Conservation (phyloP, 2,329 filamentous ascomycete species). For the Boeremia lycopersici region DNA sequence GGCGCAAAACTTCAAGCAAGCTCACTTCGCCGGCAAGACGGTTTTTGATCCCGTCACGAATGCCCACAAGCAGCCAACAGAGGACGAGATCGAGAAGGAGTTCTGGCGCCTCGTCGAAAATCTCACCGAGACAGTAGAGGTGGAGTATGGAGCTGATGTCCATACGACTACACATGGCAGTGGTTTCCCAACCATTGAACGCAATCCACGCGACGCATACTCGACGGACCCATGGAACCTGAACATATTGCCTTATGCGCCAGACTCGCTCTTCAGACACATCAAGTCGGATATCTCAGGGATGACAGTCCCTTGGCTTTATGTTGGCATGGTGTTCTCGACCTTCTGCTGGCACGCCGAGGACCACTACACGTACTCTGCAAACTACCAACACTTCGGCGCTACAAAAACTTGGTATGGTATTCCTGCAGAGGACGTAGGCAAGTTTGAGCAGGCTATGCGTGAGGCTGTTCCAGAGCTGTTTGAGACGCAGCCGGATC, state of each 20-base stretch:
- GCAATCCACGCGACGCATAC: slow-evolving; percentile 84
- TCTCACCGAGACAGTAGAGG: slow-evolving; percentile 92
- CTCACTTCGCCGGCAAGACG: slow-evolving; percentile 90
- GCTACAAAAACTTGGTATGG: slow-evolving; percentile 99
- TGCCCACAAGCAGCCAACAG: slow-evolving; percentile 78
- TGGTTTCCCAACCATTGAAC: slow-evolving; percentile 93
- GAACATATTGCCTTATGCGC: slow-evolving; percentile 86
- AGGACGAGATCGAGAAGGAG: slow-evolving; percentile 94
- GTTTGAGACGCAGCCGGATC: slow-evolving; percentile 94
- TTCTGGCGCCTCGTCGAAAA: slow-evolving; percentile 97
- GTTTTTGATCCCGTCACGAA: slow-evolving; percentile 85
- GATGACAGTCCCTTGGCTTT: slow-evolving; percentile 99
- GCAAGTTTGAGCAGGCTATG: slow-evolving; percentile 96
- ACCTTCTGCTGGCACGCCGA: slow-evolving; percentile 99
- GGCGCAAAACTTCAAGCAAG: slow-evolving; percentile 91
- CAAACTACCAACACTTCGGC: slow-evolving; percentile 98
- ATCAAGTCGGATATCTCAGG: slow-evolving; percentile 98
- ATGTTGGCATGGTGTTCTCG: slow-evolving; percentile 99
- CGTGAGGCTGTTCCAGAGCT: slow-evolving; percentile 91
- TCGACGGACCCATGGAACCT: slow-evolving; percentile 94
- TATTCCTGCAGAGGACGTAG: slow-evolving; percentile 89
- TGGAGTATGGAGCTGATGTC: slow-evolving; percentile 97
- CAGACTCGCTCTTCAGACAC: slow-evolving; percentile 91
- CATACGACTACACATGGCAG: slow-evolving; percentile 98
- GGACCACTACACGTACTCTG: slow-evolving; percentile 96